Percentiles rank a stretch among this genome's conserved stretches.
Conservation (phyloP, 306 rosid genomes). For the Cucurbita argyrosperma region DNA sequence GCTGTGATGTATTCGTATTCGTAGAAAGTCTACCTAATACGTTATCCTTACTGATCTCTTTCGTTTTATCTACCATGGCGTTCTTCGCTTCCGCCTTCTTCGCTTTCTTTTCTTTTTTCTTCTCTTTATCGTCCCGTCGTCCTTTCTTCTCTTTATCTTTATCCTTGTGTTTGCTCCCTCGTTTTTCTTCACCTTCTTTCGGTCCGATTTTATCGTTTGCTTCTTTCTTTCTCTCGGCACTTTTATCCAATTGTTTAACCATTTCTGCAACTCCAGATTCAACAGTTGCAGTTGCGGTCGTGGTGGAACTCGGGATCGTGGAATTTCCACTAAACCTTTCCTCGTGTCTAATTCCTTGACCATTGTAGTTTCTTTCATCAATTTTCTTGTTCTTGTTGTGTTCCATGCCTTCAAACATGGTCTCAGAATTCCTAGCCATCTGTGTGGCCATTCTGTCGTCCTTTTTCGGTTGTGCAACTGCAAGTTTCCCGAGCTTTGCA, state of each 20-base stretch:
- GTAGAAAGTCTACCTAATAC: conserved; percentile 20
- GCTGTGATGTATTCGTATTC: conserved; percentile 21
- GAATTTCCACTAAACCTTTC: conserved; percentile 29
- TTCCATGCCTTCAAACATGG: conserved; percentile 28
- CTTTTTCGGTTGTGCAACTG: conserved; percentile 26
- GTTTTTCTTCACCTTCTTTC: conserved; percentile 48
- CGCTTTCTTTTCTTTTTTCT: conserved; percentile 24
- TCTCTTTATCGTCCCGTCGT: conserved; percentile 69
- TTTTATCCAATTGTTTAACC: conserved; percentile 26
- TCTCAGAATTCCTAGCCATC: conserved; percentile 35
- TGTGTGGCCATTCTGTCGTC: conserved; percentile 47
- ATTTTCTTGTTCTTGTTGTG: conserved; percentile 31
- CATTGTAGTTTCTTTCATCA: conserved; percentile 30
- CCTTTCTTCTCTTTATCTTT: conserved; percentile 63
- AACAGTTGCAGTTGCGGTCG: conserved; percentile 17
- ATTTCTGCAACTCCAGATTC: conserved; percentile 38
- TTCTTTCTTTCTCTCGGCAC: not conserved
- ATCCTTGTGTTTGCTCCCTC: conserved; percentile 41
- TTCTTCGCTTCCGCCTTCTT: conserved; percentile 16
- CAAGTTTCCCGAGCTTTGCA: conserved; percentile 33
- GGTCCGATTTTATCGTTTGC: conserved; percentile 23
- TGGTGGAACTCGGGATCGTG: conserved; percentile 17
- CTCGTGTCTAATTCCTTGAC: conserved; percentile 28
- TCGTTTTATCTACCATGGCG: conserved; percentile 29
- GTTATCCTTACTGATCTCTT: conserved; percentile 31